A percentile compares a stretch with the other conserved stretches of the same genome.
Conservation (phyloP, 805 yeast species). For the Myxozyma nipponensis region DNA sequence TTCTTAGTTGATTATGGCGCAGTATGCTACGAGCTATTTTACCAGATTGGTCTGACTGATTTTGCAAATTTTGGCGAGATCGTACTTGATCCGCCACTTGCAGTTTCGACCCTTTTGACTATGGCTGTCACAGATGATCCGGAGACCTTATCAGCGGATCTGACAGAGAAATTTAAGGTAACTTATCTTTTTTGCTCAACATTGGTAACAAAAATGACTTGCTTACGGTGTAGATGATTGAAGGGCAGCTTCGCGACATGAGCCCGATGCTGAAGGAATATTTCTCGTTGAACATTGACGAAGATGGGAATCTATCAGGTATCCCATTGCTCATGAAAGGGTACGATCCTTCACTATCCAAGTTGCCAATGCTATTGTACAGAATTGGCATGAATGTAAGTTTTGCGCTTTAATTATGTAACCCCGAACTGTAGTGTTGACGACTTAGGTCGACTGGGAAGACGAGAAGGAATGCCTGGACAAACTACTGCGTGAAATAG, state of each 20-base stretch:
- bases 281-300: conserved; percentile 49
- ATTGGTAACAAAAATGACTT: background rate
- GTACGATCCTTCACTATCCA: conserved; percentile 57
- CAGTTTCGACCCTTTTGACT: conserved; percentile 40
- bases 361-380: conserved; percentile 64
- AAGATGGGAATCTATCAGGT: conserved; percentile 41
- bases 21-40: conserved; percentile 59
- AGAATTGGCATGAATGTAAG: conserved; percentile 52
- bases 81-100: conserved; percentile 38
- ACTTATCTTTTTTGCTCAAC: background rate
- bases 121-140: conserved; percentile 33
- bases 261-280: conserved; percentile 78
- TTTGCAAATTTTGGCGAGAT: conserved; percentile 77
- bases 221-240: background rate
- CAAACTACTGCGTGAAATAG: conserved; percentile 62
- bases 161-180: conserved; percentile 11
- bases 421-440: background rate
- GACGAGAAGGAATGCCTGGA: conserved; percentile 66
- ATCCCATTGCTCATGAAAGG: conserved; percentile 69
- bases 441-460: conserved; percentile 49
- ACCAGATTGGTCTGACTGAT: conserved; percentile 72
- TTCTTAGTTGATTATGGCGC: conserved; percentile 78
- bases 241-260: conserved; percentile 45
- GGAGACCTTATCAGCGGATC: conserved; percentile 13
- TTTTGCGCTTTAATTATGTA: background rate